Evolutionary conservation across 1,284 basidiomycete genomes (phyloP), one percentile per base, ranked within the genome.

Genomic region (Entoloma clypeatum): DNA sequence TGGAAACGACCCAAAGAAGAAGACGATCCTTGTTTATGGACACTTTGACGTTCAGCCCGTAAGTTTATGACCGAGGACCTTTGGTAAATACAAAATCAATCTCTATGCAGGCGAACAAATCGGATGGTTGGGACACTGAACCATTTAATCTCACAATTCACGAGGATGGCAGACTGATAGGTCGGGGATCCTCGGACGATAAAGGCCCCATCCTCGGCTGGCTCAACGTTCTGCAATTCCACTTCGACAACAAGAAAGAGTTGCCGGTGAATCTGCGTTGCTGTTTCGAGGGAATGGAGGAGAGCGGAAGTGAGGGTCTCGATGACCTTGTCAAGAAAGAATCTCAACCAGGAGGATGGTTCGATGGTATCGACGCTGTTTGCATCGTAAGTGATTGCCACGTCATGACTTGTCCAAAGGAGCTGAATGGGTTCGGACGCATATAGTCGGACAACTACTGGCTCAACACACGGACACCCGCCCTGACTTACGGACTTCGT

Each of bases 271-370:
- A 99, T 67, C 66, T 99, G 53, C 81, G 85, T 56, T 86, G 93
- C 72, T 92, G 90, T 71, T 94, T 99, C 58, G 95, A 99, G 64
- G 93, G 95, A 6, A 99, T 99, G 96, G 95, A 99, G 65, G 95
- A 99, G 71, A 88, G 77, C 53, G 95, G 95, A 5, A 92, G 87
- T 31, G 91, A 93, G 56, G 93, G 93, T 5, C 75, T 99, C 8
- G 94, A 98, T 59, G 90, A 90, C 39, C 79, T 97, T 37, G 93
- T 99, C 53, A 69, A 77, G 49, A 73, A 72, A 36, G 92, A 98
- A 69, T 83, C 84, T 44, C 67, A 74, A 37, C 74, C 77, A 43
- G 83, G 73, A 26, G 75, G 77, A 22, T 97, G 86, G 77, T 96
- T 99, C 63, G 75, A 83, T 35, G 92, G 87, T 16, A 86, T 94